Base-by-base conservation (phyloP, 2,329 filamentous ascomycete genomes). In the Pyrenochaeta sp. region DNA sequence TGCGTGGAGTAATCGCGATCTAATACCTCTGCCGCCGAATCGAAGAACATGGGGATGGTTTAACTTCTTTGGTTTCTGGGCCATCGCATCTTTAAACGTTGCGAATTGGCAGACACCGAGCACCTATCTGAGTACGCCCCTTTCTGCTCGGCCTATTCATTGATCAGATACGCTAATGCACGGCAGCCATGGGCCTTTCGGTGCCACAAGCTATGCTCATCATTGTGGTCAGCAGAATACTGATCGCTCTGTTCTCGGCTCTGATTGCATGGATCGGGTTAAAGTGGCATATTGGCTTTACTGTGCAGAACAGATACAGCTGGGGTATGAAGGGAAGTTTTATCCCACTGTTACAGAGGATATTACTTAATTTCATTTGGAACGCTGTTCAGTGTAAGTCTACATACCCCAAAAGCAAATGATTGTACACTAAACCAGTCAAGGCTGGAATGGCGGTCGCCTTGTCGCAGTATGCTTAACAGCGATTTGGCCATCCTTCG, bases 361-460 rank as follows among this genome's bases (percentile, higher is more conserved):
- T 82, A 19, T 48, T 84, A 48, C 73, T 84, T 8, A 83, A 83
- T 62, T 83, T 84, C 53, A 82, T 84, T 44, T 84, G 82, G 82
- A 81, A 78, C 37, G 79, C 81, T 4, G 72, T 82, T 0, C 81
- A 83, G 60, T 82, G 78, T 80, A 76, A 27, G 73, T 78, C 8
- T 24, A 30, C 13, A 4, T 19, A n/a, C 8, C n/a, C 8, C 9
- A n/a, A n/a, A 5, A 39, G 15, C 36, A 19, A 19, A 19, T n/a
- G 15, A 19, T 39, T 39, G 15, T 13, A 19, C 15, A 19, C 36
- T 39, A 34, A 13, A 12, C 13, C 22, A 5, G 28, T 39, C 13
- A 40, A 75, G 73, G 73, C 36, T 77, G 73, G 74, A 77, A 76
- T 24, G 74, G 74, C 10, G 74, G 74, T 5, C 61, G 73, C 9